Percentiles rank a stretch among this genome's conserved stretches.
phyloP scores from a whole-genome alignment of 176 grass and related monocot genomes.

The Carex myosuroides region DNA sequence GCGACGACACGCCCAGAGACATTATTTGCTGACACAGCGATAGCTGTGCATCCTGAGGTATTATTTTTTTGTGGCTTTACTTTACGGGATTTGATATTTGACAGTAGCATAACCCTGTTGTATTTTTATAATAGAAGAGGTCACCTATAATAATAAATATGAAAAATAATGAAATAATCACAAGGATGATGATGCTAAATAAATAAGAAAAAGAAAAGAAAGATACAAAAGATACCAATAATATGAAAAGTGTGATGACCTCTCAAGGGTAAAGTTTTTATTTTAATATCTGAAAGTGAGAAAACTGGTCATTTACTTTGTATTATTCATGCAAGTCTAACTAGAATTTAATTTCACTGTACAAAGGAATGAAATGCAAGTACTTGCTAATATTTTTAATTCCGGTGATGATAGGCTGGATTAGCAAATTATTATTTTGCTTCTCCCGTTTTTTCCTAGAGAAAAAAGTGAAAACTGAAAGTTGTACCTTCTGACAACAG shows the following conservation, averaged over 20 bases:
- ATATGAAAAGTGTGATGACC: not conserved
- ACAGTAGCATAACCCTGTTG: not conserved
- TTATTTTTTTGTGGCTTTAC: constrained; percentile 3
- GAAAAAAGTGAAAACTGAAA: not conserved
- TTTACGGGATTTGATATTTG: not conserved
- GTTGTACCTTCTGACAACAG: not conserved
- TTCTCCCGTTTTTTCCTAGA: not conserved
- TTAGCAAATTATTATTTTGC: not conserved
- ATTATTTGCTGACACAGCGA: constrained; percentile 91
- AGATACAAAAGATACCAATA: not conserved
- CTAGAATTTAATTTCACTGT: not conserved
- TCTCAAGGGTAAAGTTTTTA: not conserved
- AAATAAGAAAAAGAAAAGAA: not conserved
- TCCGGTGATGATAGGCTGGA: not conserved
- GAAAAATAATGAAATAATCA: not conserved
- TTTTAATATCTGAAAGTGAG: not conserved
- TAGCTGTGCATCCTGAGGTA: constrained; percentile 93
- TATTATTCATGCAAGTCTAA: not conserved
- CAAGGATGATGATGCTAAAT: not conserved
- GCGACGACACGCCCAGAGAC: constrained; percentile 93
- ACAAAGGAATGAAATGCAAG: not conserved
- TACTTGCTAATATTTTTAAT: not conserved
- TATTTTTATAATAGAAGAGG: not conserved
- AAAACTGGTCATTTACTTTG: not conserved
- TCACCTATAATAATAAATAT: not conserved